Percentiles rank a stretch among this genome's conserved stretches.
These are phyloP conservation scores for Helichrysum umbraculigerum DNA, from an alignment of 129 eudicot genomes.

Conservation along the genomic window DNA sequence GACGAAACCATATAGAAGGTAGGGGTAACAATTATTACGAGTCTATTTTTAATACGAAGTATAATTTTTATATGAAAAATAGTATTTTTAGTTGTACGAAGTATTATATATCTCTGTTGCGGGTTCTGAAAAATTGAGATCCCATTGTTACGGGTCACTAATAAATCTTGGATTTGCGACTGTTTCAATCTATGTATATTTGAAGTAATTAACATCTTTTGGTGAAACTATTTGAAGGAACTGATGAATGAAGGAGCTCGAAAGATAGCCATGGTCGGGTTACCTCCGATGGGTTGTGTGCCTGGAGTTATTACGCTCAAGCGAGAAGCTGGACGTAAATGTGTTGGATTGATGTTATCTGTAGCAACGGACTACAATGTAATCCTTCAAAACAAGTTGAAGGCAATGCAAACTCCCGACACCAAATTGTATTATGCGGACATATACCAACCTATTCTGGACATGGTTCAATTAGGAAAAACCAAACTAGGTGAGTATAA, in stretches of 20 bases:
- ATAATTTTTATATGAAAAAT: too few species aligned
- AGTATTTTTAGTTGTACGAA: too few species aligned
- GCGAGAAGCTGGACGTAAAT: conserved; percentile 37
- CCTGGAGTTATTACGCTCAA: conserved; percentile 42
- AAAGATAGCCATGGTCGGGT: conserved; percentile 47
- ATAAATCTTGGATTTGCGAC: too few species aligned
- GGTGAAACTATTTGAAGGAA: conserved; percentile 25
- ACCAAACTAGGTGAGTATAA: conserved; percentile 38
- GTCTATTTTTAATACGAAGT: too few species aligned
- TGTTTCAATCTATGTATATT: too few species aligned
- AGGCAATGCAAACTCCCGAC: conserved; percentile 23
- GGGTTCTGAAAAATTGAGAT: too few species aligned
- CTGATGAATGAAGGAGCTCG: conserved; percentile 39
- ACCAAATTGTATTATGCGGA: conserved; percentile 43
- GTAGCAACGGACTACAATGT: conserved; percentile 47
- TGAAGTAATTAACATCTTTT: neutral
- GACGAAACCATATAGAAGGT: too few species aligned
- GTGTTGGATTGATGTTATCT: conserved; percentile 42
- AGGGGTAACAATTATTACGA: too few species aligned
- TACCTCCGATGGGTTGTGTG: conserved; percentile 61
- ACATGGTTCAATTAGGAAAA: conserved; percentile 41
- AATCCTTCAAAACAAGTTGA: conserved; percentile 36
- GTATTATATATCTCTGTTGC: too few species aligned
- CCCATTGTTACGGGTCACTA: too few species aligned
- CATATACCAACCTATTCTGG: conserved; percentile 42